These are phyloP conservation scores for Coniochaeta ligniaria DNA, from an alignment of 2,329 filamentous ascomycete genomes.

Conservation along the genomic window DNA sequence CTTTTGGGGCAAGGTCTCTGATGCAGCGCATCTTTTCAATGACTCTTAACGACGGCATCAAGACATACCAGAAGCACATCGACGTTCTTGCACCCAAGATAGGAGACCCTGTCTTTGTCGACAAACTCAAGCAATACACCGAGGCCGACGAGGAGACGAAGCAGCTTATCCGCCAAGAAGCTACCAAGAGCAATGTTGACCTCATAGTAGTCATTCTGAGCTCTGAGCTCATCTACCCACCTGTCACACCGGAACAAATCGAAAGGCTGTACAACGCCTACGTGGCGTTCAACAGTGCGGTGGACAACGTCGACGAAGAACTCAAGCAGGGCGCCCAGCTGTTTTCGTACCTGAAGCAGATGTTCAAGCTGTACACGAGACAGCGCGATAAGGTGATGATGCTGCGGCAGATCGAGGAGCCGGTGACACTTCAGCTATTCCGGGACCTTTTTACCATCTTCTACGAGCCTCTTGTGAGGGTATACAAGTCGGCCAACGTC, in stretches of 20 bases:
- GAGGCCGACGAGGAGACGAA: conserved; percentile 72
- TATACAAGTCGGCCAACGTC: conserved; percentile 98
- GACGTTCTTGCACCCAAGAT: conserved; percentile 71
- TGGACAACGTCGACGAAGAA: conserved; percentile 85
- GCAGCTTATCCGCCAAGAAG: conserved; percentile 64
- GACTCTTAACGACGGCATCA: conserved; percentile 85
- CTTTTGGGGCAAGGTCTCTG: conserved; percentile 82
- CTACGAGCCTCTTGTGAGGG: conserved; percentile 92
- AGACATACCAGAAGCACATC: conserved; percentile 78
- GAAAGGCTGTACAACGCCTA: conserved; percentile 88
- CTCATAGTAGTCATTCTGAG: conserved; percentile 78
- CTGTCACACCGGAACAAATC: conserved; percentile 67
- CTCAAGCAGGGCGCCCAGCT: conserved; percentile 84
- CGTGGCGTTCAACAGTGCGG: conserved; percentile 89
- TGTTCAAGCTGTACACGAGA: conserved; percentile 84
- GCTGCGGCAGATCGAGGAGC: conserved; percentile 90
- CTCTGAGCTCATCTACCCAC: conserved; percentile 67
- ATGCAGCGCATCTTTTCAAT: conserved; percentile 93
- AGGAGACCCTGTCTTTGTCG: conserved; percentile 68
- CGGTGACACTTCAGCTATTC: conserved; percentile 93
- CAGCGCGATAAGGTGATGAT: conserved; percentile 97
- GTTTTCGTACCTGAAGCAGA: conserved; percentile 90
- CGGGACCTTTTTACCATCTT: conserved; percentile 97
- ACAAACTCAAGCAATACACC: conserved; percentile 76
- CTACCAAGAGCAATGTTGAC: conserved; percentile 67